Base-by-base conservation (phyloP, 1,284 basidiomycete genomes). In the Ceratobasidium sp. region DNA sequence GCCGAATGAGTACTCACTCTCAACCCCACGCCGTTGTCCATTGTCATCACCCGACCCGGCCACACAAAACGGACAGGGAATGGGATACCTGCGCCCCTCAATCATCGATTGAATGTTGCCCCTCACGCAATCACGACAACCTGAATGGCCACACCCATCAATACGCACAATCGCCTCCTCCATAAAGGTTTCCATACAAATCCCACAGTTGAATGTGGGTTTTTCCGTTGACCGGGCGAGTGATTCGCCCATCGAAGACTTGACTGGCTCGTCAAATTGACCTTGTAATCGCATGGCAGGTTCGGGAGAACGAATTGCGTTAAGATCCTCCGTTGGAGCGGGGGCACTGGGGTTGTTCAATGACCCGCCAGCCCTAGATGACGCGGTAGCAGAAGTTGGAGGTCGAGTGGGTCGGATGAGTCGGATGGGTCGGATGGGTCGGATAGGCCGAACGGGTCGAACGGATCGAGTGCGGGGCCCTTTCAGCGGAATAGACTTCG, bases 41-140 rank as follows among this genome's bases (percentile, higher is more conserved):
- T 13, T 29, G 30, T 56, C 53, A 16, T 41, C 19, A 16, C 11
- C 33, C 33, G 33, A 36, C 33, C 44, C 42, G 19, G 42, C 53
- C 6, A 56, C 53, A 44, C 87, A 89, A 11, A 78, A 73, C 1
- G 87, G 87, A 74, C 87, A 89, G 3, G 82, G 72, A 46, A 89
- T 82, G 0, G 87, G 87, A 71, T 83, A 88, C 13, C 81, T 79
- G 68, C 82, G 82, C 50, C 86, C 82, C 4, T 78, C 74, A 23
- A 89, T 77, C 74, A 83, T 83, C 2, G 79, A 77, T 13, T 74
- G 73, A 19, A 84, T 77, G 69, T 84, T 81, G 3, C 73, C 72
- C 53, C 77, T 69, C 49, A 87, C 72, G 73, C 88, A 89, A 1
- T 77, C 74, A 68, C 84, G 78, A 74, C 87, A 88, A 74, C 84